Evolutionary conservation across 2,329 filamentous ascomycete genomes (phyloP).

Genomic region (Penicillium olsonii): DNA sequence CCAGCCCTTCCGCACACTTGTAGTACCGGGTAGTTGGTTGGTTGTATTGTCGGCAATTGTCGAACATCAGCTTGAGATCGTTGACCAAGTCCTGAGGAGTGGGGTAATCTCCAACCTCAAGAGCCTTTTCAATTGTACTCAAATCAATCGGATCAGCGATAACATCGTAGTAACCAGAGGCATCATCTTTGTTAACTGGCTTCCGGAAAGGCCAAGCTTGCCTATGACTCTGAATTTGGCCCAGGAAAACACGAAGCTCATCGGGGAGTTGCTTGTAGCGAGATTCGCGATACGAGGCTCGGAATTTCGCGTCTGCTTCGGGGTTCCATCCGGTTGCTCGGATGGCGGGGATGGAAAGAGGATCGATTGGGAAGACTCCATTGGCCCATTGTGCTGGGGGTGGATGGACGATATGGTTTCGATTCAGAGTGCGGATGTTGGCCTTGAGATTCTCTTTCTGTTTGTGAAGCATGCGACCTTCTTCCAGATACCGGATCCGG

Average conservation of each 20-base stretch:
- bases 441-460: conserved; percentile 94
- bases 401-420: conserved; percentile 80
- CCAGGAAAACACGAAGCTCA: conserved; percentile 85
- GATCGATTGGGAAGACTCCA: conserved; percentile 72
- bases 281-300: conserved; percentile 86
- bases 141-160: conserved; percentile 98
- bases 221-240: conserved; percentile 90
- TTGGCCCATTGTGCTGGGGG: conserved; percentile 85
- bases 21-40: conserved; percentile 92
- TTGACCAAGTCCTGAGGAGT: conserved; percentile 88
- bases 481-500: conserved; percentile 88
- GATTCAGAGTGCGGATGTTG: conserved; percentile 89
- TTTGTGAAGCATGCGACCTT: conserved; percentile 89
- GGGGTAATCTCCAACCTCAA: conserved; percentile 88
- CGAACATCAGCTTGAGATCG: conserved; percentile 85
- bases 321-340: conserved; percentile 90
- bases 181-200: conserved; percentile 92
- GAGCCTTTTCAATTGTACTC: conserved; percentile 92
- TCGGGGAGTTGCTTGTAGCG: conserved; percentile 68
- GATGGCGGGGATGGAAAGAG: conserved; percentile 82
- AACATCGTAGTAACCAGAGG: conserved; percentile 97
- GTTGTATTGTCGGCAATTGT: conserved; percentile 95
- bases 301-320: conserved; percentile 96
- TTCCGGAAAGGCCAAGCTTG: conserved; percentile 92
- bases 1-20: conserved; percentile 89